Evolutionary conservation across 2,329 filamentous ascomycete genomes (phyloP), one percentile per base, ranked within the genome.

Genomic region (Stenocarpella maydis): DNA sequence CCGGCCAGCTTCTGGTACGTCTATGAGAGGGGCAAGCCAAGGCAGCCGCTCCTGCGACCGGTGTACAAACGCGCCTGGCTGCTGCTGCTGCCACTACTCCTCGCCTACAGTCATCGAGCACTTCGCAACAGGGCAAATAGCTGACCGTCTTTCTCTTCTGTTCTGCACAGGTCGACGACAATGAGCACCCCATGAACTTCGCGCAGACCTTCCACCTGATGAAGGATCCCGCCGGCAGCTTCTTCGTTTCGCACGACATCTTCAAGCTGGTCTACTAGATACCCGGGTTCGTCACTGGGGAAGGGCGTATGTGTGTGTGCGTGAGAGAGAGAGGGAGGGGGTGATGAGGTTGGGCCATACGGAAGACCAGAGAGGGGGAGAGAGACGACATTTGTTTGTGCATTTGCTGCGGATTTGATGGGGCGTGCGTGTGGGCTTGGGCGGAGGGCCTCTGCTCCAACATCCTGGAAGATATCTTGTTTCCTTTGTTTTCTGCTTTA

Each of bases 161-260:
- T 45, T 19, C 85, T 70, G 84, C 92, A 55, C 77, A 91, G 80
- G 91, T 92, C 74, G 91, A 92, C 69, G 90, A 90, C 71, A 86
- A 90, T 78, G 84, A 88, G 75, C 85, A 86, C 75, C 89, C 91
- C 28, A 91, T 92, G 89, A 91, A 85, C 84, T 94, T 91, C 80
- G 87, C 86, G 63, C 91, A 94, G 80, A 82, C 84, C 63, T 94
- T 93, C 85, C 88, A 91, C 78, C 87, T 93, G 72, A 79, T 87
- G 70, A 88, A 86, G 50, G 86, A 89, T 37, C 83, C 82, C 31
- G 74, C 76, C 52, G 89, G 86, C 73, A 90, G 84, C 82, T 92
- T 88, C 81, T 93, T 85, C 78, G 88, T 93, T 76, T 88, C 88
- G 80, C 92, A 93, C 82, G 91, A 94, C 78, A 81, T 93, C 76